Percentiles rank a stretch among this genome's conserved stretches.
phyloP scores from a whole-genome alignment of 345 rosid genomes.

The Cochlearia excelsa region DNA sequence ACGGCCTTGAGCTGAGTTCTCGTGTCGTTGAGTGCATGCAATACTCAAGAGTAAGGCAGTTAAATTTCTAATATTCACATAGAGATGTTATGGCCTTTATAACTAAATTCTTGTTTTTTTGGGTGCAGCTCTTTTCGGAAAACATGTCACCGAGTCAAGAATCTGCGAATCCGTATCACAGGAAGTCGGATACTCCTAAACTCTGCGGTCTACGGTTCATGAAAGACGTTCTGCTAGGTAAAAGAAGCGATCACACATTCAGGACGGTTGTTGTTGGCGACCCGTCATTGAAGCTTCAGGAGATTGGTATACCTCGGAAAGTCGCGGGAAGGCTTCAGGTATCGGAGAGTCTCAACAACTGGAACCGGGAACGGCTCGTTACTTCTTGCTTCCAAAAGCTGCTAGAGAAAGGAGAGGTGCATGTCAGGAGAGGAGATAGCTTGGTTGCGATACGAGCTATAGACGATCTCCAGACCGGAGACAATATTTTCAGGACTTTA shows the following conservation, averaged over 20 bases:
- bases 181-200: slow-evolving; percentile 45
- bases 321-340: slow-evolving; percentile 74
- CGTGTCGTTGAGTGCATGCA: slow-evolving; percentile 71
- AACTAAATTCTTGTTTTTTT: slow-evolving; percentile 1
- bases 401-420: slow-evolving; percentile 57
- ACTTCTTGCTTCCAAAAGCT: slow-evolving; percentile 46
- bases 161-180: slow-evolving; percentile 38
- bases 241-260: slow-evolving; percentile 75
- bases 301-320: slow-evolving; percentile 80
- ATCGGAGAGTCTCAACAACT: slow-evolving; percentile 62
- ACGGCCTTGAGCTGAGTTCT: slow-evolving; percentile 58
- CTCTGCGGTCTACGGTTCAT: slow-evolving; percentile 81
- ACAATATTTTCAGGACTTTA: slow-evolving; percentile 59
- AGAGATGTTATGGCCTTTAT: no score
- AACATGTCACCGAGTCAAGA: slow-evolving; percentile 45
- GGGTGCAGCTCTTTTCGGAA: slow-evolving; percentile 56
- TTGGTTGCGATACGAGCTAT: slow-evolving; percentile 45
- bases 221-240: slow-evolving; percentile 88
- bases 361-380: slow-evolving; percentile 62
- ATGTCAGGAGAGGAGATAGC: slow-evolving; percentile 58
- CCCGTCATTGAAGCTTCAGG: slow-evolving; percentile 61
- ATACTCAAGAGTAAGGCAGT: slow-evolving; percentile 68
- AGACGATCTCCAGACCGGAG: slow-evolving; percentile 60
- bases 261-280: slow-evolving; percentile 91
- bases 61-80: not conserved